Evolutionary conservation across 768 basidiomycete species (phyloP).

Genomic region (Trametes coccinea): DNA sequence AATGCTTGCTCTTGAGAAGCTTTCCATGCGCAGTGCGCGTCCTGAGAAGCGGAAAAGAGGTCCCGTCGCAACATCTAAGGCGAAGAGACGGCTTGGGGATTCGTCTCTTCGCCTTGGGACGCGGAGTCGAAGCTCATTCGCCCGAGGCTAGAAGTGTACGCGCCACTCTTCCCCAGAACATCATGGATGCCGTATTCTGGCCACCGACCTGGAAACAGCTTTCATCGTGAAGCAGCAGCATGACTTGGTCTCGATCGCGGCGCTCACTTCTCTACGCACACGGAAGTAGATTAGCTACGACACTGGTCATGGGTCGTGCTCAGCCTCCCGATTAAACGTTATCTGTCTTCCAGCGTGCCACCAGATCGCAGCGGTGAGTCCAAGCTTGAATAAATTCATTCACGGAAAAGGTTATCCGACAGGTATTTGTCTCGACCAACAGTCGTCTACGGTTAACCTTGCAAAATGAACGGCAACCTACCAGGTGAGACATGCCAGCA

Average conservation of each 20-base stretch:
- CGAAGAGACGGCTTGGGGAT: neutral
- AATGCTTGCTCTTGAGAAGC: neutral
- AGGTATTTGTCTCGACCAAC: neutral
- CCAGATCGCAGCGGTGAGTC: constrained; percentile 8
- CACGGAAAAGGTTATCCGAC: neutral
- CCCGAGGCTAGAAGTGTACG: constrained; percentile 5
- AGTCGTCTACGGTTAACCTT: too few relatives aligned
- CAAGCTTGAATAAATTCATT: neutral
- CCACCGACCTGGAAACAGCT: neutral
- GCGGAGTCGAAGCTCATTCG: constrained; percentile 2
- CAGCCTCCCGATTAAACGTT: constrained; percentile 6
- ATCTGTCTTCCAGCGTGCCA: constrained; percentile 5
- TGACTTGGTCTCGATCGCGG: neutral
- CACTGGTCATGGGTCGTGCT: constrained; percentile 2
- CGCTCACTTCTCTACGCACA: neutral
- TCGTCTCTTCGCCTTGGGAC: neutral
- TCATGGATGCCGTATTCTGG: neutral
- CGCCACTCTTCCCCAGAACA: neutral
- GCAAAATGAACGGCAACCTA: neutral
- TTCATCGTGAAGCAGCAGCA: neutral
- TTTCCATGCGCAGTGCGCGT: neutral
- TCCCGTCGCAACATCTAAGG: neutral
- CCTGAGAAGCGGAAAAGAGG: neutral
- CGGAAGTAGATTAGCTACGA: neutral
- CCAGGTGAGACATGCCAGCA: neutral